Base-by-base conservation (phyloP, 1,284 basidiomycete genomes). In the Schizophyllum amplum region DNA sequence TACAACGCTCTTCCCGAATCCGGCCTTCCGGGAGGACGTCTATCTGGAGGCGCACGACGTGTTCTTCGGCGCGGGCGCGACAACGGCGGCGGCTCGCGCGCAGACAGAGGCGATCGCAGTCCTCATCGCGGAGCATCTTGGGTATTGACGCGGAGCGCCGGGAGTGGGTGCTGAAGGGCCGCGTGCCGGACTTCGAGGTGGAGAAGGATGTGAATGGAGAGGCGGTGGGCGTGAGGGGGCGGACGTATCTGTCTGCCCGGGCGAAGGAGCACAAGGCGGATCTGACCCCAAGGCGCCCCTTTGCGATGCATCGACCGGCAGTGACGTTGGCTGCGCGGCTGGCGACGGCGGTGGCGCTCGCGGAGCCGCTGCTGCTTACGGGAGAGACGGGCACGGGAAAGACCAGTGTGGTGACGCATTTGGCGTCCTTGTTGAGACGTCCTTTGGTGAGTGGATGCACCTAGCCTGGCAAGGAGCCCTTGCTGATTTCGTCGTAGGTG, bases 301-400 rank as follows among this genome's bases (percentile, higher is more conserved):
- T 97, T 66, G 94, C 92, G 1, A 77, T 98, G 72, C 97, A 97
- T 63, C 85, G 87, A 61, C 94, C 94, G 0, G 93, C 94, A 0
- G 73, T 91, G 1, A 72, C 83, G 22, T 76, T 98, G 5, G 79
- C 98, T 22, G 90, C 94, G 47, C 84, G 92, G 24, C 84, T 99
- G 50, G 84, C 87, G 0, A 87, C 85, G 11, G 83, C 89, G 0
- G 77, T 95, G 27, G 77, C 86, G 0, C 75, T 90, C 42, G 72
- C 74, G 15, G 97, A 99, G 68, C 94, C 97, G 0, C 77, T 96
- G 1, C 80, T 99, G 1, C 81, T 99, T 21, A 95, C 96, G 0
- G 97, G 97, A 56, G 97, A 99, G 75, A 99, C 97, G 0, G 97
- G 97, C 48, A 99, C 97, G 0, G 97, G 97, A 42, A 99, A 99